phyloP scores from a whole-genome alignment of 1,139 yeast species.

The Candida smagusa region DNA sequence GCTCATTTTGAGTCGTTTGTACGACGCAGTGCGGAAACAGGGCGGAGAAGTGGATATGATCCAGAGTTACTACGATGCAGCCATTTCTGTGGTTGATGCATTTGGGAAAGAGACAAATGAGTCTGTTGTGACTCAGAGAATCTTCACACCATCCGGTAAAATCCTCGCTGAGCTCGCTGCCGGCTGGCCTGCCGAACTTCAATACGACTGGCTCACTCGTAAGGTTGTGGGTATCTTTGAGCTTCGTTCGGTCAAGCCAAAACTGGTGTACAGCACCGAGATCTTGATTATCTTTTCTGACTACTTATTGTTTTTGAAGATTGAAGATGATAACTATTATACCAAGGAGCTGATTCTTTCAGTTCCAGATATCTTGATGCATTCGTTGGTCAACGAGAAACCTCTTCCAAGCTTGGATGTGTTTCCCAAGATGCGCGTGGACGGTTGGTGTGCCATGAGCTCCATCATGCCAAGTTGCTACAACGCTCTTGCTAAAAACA shows the following conservation, averaged over 20 bases:
- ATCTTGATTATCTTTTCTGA: slow-evolving; percentile 75
- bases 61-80: slow-evolving; percentile 47
- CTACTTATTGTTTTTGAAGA: slow-evolving; percentile 60
- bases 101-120: slow-evolving; percentile 50
- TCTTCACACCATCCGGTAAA: slow-evolving; percentile 90
- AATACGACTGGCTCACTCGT: slow-evolving; percentile 84
- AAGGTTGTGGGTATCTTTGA: slow-evolving; percentile 83
- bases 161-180: slow-evolving; percentile 77
- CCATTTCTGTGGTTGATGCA: slow-evolving; percentile 71
- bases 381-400: slow-evolving; percentile 80
- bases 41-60: slow-evolving; percentile 15
- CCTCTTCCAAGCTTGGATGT: slow-evolving; percentile 54
- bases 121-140: slow-evolving; percentile 51
- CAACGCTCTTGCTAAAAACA: not conserved
- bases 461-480: slow-evolving; percentile 34
- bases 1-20: slow-evolving; percentile 59
- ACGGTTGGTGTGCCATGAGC: slow-evolving; percentile 65
- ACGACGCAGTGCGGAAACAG: slow-evolving; percentile 17
- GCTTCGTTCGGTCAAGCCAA: slow-evolving; percentile 31
- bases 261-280: slow-evolving; percentile 34
- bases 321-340: slow-evolving; percentile 41
- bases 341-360: slow-evolving; percentile 42
- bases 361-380: slow-evolving; percentile 80
- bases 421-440: slow-evolving; percentile 68
- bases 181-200: slow-evolving; percentile 84